These are phyloP conservation scores for Keithomyces neogunnii DNA, from an alignment of 2,329 filamentous ascomycete genomes.

Conservation along the genomic window DNA sequence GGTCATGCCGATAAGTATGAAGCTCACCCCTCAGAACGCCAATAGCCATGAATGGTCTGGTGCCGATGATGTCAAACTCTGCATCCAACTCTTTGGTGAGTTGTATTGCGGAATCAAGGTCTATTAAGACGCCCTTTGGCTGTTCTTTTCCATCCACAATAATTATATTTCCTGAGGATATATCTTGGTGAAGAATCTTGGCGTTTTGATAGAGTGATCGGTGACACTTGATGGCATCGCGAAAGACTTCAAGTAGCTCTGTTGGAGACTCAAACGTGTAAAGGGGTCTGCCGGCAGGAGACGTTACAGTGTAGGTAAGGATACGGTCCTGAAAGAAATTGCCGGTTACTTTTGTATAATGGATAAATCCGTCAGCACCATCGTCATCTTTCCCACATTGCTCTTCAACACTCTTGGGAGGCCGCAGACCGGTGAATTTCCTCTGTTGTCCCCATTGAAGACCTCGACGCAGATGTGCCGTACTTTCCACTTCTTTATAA, in stretches of 20 bases:
- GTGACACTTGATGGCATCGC: conserved; percentile 14
- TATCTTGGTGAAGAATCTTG: conserved; percentile 10
- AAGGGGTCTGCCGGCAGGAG: conserved; percentile 13
- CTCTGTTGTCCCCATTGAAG: conserved; percentile 10
- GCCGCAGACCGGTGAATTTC: conserved; percentile 6
- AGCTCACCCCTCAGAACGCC: conserved; percentile 7
- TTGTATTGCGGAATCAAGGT: conserved; percentile 12
- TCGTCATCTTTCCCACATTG: neutral
- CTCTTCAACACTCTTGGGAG: neutral
- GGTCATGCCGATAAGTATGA: conserved; percentile 17
- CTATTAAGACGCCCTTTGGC: conserved; percentile 11
- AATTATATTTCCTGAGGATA: conserved; percentile 13
- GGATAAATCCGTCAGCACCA: conserved; percentile 5
- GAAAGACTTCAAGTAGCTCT: conserved; percentile 12
- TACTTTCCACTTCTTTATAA: conserved; percentile 14
- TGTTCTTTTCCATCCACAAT: conserved; percentile 5
- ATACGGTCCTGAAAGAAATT: conserved; percentile 11
- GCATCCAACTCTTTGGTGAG: conserved; percentile 4
- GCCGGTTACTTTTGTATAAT: conserved; percentile 8
- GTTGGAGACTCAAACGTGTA: conserved; percentile 9
- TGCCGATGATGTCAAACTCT: conserved; percentile 8
- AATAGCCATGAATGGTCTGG: conserved; percentile 17
- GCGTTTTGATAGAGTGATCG: conserved; percentile 9
- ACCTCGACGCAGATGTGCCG: conserved; percentile 9
- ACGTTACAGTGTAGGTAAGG: conserved; percentile 12